phyloP scores from a whole-genome alignment of 2,329 filamentous ascomycete genomes.

The Cercospora berteroae region DNA sequence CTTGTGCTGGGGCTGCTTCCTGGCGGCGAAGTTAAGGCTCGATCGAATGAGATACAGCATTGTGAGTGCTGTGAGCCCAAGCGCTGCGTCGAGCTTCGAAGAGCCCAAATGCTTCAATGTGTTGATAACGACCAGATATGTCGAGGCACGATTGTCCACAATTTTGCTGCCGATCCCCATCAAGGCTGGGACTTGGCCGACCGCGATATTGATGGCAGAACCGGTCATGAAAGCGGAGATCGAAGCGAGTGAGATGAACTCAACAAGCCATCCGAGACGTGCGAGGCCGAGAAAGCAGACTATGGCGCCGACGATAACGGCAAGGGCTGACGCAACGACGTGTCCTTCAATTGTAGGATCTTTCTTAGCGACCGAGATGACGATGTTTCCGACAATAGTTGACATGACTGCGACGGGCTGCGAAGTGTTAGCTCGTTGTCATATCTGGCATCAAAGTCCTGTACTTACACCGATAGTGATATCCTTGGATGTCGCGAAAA shows the following conservation, averaged over 20 bases:
- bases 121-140: constrained; percentile 82
- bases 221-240: constrained; percentile 97
- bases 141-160: constrained; percentile 71
- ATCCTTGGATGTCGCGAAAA: constrained; percentile 97
- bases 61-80: constrained; percentile 78
- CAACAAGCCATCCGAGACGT: constrained; percentile 84
- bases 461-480: constrained; percentile 85
- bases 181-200: constrained; percentile 77
- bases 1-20: constrained; percentile 64
- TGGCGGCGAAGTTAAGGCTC: constrained; percentile 63
- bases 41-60: constrained; percentile 75
- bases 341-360: constrained; percentile 60
- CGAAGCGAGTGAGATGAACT: constrained; percentile 85
- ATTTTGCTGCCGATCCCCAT: constrained; percentile 66
- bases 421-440: constrained; percentile 12
- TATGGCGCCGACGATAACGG: constrained; percentile 73
- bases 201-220: constrained; percentile 82
- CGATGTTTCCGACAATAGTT: constrained; percentile 79
- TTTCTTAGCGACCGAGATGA: constrained; percentile 59
- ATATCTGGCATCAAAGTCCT: neutral
- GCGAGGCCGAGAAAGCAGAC: constrained; percentile 75
- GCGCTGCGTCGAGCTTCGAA: constrained; percentile 73
- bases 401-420: constrained; percentile 94
- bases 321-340: constrained; percentile 73
- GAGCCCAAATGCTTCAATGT: constrained; percentile 68